Base-by-base conservation (phyloP, 2,329 filamentous ascomycete species). In the Clarireedia monteithiana region DNA sequence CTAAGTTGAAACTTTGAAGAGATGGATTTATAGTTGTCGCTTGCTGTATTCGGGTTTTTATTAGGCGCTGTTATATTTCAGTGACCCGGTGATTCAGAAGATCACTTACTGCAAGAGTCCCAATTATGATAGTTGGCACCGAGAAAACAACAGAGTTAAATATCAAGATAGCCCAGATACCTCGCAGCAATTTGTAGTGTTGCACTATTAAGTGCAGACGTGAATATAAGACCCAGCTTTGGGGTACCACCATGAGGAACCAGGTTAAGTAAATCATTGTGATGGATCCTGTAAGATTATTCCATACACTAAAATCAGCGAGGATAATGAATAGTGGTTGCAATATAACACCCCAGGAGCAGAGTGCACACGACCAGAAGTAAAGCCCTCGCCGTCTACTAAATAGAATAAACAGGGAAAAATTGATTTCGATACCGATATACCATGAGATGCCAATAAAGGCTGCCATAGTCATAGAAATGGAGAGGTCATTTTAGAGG, bases 181-280 rank as follows among this genome's bases (percentile, higher is more conserved):
- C 23, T 70, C 73, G 4, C 70, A 71, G 1, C 81, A 69, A 15
- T 75, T 67, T 23, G 69, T 65, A 6, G 73, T 71, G 44, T 78
- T 75, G 74, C 2, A 78, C 69, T 7, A 82, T 73, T 2, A 82
- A 71, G 61, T 81, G 77, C 2, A 82, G 72, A 23, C 79, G 74
- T 2, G 78, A 81, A 67, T 78, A 82, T 3, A 82, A 70, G 7
- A 82, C 79, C 42, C 20, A 45, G n/a, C 42, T 20, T 45, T 42
- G 39, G 39, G 39, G 39, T 5, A 42, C 39, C 14, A 42, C 39
- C 39, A 42, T n/a, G 15, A 42, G 39, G 5, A n/a, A 42, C 39
- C 39, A 45, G 42, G 42, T 45, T 45, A 45, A 45, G 42, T 45
- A 45, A 9, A 45, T 26, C 42, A 23, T 45, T 6, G 42, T 45